A percentile compares a stretch with the other conserved stretches of the same genome.
These are phyloP conservation scores for Fusarium annulatum DNA, from an alignment of 2,329 filamentous ascomycete genomes.

Conservation along the genomic window DNA sequence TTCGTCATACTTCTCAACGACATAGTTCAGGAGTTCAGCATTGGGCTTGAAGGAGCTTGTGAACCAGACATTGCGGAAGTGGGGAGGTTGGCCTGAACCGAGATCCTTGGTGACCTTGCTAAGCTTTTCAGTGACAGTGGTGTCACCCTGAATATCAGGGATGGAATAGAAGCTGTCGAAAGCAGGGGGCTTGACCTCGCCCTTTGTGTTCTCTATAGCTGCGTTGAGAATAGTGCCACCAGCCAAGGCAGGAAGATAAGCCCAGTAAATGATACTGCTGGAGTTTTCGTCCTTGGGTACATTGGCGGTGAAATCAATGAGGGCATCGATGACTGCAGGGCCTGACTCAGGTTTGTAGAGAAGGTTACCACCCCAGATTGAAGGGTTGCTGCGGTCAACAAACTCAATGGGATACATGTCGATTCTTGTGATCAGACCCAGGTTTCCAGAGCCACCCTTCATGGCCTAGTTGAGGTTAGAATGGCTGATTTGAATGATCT, in stretches of 20 bases:
- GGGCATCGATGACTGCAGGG: slow-evolving; percentile 44
- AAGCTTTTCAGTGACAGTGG: slow-evolving; percentile 44
- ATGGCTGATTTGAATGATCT: fast-evolving
- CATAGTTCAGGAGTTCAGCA: slow-evolving; percentile 48
- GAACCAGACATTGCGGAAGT: slow-evolving; percentile 52
- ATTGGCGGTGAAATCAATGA: slow-evolving; percentile 48
- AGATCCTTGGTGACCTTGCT: slow-evolving; percentile 48
- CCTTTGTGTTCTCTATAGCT: slow-evolving; percentile 48
- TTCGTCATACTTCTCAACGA: slow-evolving; percentile 46
- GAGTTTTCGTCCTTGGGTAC: slow-evolving; percentile 49
- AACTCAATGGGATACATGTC: slow-evolving; percentile 49
- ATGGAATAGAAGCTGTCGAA: slow-evolving; percentile 47
- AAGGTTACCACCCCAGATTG: slow-evolving; percentile 49
- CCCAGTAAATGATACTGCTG: slow-evolving; percentile 49
- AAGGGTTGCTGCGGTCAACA: slow-evolving; percentile 39
- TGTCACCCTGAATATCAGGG: slow-evolving; percentile 40
- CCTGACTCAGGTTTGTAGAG: slow-evolving; percentile 40
- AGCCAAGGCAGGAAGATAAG: slow-evolving; percentile 45
- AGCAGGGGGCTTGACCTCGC: slow-evolving; percentile 42
- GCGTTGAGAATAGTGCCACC: slow-evolving; percentile 48
- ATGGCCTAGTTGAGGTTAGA: slow-evolving; percentile 48
- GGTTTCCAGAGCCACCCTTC: slow-evolving; percentile 61
- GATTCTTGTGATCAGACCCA: slow-evolving; percentile 53
- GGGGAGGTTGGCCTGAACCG: slow-evolving; percentile 44
- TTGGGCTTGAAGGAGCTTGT: slow-evolving; percentile 52